A percentile compares a stretch with the other conserved stretches of the same genome.
phyloP scores from a whole-genome alignment of 768 basidiomycete genomes.

The Inosperma sp. region DNA sequence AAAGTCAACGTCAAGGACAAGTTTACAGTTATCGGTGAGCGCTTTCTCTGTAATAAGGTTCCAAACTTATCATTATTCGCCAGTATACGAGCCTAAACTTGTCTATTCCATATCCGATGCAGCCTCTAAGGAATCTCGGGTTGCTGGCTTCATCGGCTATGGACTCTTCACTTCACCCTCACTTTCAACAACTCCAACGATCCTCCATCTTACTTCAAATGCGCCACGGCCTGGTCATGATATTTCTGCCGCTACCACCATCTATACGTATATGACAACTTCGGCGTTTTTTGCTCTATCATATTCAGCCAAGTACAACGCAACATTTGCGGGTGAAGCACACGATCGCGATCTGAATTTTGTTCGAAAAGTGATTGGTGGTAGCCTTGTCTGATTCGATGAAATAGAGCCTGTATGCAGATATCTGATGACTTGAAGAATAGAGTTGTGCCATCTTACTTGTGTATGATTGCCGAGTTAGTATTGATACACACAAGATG shows the following conservation, averaged over 20 bases:
- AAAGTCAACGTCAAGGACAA: conserved; percentile 41
- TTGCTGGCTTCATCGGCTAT: conserved; percentile 38
- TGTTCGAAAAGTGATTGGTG: no score
- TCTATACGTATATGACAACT: conserved; percentile 27
- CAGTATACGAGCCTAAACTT: conserved; percentile 33
- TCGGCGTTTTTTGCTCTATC: conserved; percentile 44
- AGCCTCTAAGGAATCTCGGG: conserved; percentile 26
- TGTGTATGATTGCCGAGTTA: no score
- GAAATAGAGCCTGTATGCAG: no score
- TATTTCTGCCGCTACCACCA: conserved; percentile 19
- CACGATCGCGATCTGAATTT: conserved; percentile 46
- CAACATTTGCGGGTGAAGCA: conserved; percentile 39
- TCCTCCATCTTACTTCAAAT: conserved; percentile 33
- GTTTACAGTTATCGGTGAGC: conserved; percentile 41
- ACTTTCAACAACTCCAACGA: conserved; percentile 31
- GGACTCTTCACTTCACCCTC: conserved; percentile 24
- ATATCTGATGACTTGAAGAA: no score
- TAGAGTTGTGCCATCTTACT: no score
- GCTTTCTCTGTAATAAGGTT: conserved; percentile 1
- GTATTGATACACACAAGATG: no score
- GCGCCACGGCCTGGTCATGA: conserved; percentile 20
- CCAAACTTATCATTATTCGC: neutral
- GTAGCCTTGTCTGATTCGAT: no score
- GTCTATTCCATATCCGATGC: conserved; percentile 27
- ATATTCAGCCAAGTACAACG: conserved; percentile 36